phyloP scores from a whole-genome alignment of 306 rosid genomes.

The Phaseolus lunatus region DNA sequence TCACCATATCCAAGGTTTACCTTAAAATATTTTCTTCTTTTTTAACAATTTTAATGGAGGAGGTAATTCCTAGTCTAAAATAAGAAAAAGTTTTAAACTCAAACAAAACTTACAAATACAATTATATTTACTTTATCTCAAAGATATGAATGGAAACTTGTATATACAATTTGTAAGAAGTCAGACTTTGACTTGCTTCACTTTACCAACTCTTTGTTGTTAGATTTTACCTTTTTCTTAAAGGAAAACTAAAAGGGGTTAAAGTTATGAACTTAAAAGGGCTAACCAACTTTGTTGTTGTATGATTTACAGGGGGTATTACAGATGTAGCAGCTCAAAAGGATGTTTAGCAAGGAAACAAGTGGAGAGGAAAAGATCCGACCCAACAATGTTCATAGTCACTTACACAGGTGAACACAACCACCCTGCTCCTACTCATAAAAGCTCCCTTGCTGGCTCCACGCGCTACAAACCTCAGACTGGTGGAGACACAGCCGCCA shows the following conservation, averaged over 20 bases:
- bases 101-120: neutral
- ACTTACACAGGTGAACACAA: slow-evolving; percentile 95
- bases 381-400: slow-evolving; percentile 90
- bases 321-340: slow-evolving; percentile 95
- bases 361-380: slow-evolving; percentile 89
- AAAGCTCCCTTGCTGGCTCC: slow-evolving; percentile 97
- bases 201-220: neutral
- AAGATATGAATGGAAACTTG: neutral
- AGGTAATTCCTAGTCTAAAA: neutral
- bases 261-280: neutral
- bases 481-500: slow-evolving; percentile 45
- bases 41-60: neutral
- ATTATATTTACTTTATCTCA: neutral
- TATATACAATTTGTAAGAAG: neutral
- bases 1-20: slow-evolving; percentile 96
- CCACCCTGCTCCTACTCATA: slow-evolving; percentile 94
- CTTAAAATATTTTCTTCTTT: neutral
- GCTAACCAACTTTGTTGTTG: slow-evolving; percentile 12
- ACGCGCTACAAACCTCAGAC: slow-evolving; percentile 77
- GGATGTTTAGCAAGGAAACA: slow-evolving; percentile 97
- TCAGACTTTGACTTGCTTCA: neutral
- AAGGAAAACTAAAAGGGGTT: neutral
- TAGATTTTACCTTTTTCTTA: neutral
- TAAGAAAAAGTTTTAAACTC: neutral
- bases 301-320: slow-evolving; percentile 77